Conservation (phyloP, 495 filamentous ascomycete genomes). For the Penicillium steckii region DNA sequence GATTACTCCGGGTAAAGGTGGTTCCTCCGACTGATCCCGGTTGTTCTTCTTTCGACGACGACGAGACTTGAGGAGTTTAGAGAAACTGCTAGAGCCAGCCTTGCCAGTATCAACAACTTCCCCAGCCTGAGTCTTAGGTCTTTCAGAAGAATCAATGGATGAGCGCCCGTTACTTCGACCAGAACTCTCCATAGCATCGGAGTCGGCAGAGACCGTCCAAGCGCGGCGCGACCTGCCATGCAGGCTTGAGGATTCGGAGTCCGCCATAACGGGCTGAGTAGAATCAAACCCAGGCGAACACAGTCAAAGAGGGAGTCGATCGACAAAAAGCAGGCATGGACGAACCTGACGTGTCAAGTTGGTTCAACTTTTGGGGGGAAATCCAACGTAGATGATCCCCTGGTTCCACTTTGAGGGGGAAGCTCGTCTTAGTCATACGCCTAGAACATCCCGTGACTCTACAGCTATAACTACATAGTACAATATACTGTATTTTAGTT, state of each 20-base stretch:
- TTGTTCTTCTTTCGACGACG: constrained; percentile 40
- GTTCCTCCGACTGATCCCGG: constrained; percentile 31
- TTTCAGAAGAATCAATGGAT: constrained; percentile 45
- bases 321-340: not conserved
- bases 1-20: constrained; percentile 19
- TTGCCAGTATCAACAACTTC: constrained; percentile 35
- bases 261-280: constrained; percentile 26
- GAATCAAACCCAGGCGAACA: constrained; percentile 3
- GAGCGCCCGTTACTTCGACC: constrained; percentile 43
- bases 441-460: too few species aligned
- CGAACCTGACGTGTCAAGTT: not conserved
- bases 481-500: too few species aligned
- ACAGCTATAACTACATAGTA: too few species aligned
- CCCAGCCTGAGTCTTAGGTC: constrained; percentile 42
- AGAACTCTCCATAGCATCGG: constrained; percentile 34
- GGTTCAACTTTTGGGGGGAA: too few species aligned
- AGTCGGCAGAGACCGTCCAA: constrained; percentile 33
- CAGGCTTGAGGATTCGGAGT: constrained; percentile 31
- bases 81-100: constrained; percentile 44
- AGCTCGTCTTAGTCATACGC: constrained; percentile 15
- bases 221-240: constrained; percentile 30
- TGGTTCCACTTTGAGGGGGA: constrained; percentile 3
- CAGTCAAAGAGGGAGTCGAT: not conserved
- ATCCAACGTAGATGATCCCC: not conserved
- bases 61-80: constrained; percentile 53